These are phyloP conservation scores for Peterozyma toletana DNA, from an alignment of 805 yeast genomes.

Conservation along the genomic window DNA sequence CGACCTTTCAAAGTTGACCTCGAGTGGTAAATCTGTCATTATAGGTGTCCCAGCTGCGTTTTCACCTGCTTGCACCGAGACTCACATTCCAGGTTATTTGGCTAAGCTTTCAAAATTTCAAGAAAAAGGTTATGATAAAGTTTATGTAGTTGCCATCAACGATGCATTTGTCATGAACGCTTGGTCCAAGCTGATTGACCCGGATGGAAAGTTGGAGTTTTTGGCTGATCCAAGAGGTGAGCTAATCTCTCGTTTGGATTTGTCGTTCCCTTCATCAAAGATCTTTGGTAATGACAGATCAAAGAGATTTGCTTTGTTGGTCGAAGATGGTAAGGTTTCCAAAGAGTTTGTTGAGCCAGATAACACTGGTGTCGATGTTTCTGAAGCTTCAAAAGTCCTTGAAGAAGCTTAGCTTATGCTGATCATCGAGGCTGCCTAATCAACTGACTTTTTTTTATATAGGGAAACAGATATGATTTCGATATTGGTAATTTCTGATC, in stretches of 20 bases:
- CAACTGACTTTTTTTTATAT: too few relatives aligned
- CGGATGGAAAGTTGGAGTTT: constrained; percentile 25
- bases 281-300: constrained; percentile 74
- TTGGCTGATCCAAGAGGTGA: constrained; percentile 79
- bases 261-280: constrained; percentile 67
- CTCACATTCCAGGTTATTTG: constrained; percentile 72
- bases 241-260: constrained; percentile 57
- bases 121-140: constrained; percentile 55
- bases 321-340: constrained; percentile 67
- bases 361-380: constrained; percentile 57
- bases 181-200: constrained; percentile 51
- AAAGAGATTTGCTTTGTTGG: constrained; percentile 67
- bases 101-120: constrained; percentile 41
- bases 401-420: constrained; percentile 10
- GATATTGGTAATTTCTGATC: too few relatives aligned
- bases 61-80: constrained; percentile 70
- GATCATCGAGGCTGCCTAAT: too few relatives aligned
- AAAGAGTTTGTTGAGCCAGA: constrained; percentile 76
- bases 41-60: constrained; percentile 72
- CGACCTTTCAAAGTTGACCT: constrained; percentile 14
- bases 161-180: constrained; percentile 83
- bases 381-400: constrained; percentile 39
- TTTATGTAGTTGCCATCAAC: constrained; percentile 73
- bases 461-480: too few relatives aligned
- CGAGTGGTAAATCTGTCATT: constrained; percentile 24